These are phyloP conservation scores for Fusarium sp. DNA, from an alignment of 2,329 filamentous ascomycete genomes.

Conservation along the genomic window DNA sequence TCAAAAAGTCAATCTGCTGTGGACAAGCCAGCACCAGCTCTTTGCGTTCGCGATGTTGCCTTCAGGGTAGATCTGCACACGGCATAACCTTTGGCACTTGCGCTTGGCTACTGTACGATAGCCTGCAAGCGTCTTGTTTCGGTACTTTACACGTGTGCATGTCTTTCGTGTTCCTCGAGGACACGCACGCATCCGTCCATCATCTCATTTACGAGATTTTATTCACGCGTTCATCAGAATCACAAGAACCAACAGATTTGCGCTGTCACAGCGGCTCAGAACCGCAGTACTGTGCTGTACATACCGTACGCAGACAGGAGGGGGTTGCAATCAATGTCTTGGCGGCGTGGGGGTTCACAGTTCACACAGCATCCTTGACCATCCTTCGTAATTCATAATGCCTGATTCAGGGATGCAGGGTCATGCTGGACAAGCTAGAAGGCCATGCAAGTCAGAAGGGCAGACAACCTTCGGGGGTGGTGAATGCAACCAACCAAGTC, in stretches of 20 bases:
- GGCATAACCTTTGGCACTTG: conserved; percentile 15
- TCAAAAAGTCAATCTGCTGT: background rate
- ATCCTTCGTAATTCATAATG: conserved; percentile 35
- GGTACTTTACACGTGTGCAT: conserved; percentile 34
- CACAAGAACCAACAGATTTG: background rate
- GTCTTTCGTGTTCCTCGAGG: conserved; percentile 19
- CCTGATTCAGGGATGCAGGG: conserved; percentile 41
- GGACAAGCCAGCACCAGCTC: conserved; percentile 12
- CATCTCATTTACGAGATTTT: conserved; percentile 18
- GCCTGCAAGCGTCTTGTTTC: conserved; percentile 8
- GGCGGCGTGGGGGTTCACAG: conserved; percentile 42
- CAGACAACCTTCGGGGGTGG: conserved; percentile 40
- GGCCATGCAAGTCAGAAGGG: conserved; percentile 46
- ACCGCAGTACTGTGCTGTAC: conserved; percentile 6
- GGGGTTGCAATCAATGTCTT: conserved; percentile 38
- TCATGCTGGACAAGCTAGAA: conserved; percentile 32
- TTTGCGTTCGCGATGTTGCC: conserved; percentile 28
- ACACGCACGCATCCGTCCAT: conserved; percentile 22
- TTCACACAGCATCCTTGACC: conserved; percentile 24
- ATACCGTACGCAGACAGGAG: conserved; percentile 12
- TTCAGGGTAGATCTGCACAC: conserved; percentile 32
- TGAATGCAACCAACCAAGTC: conserved; percentile 9
- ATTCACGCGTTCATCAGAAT: conserved; percentile 29
- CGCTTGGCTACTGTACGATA: background rate
- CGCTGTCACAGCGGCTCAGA: conserved; percentile 19